A percentile compares a stretch with the other conserved stretches of the same genome.
These are phyloP conservation scores for Physcomitrium patens DNA, from an alignment of 225 moss, liverwort and hornwort species.

Conservation along the genomic window DNA sequence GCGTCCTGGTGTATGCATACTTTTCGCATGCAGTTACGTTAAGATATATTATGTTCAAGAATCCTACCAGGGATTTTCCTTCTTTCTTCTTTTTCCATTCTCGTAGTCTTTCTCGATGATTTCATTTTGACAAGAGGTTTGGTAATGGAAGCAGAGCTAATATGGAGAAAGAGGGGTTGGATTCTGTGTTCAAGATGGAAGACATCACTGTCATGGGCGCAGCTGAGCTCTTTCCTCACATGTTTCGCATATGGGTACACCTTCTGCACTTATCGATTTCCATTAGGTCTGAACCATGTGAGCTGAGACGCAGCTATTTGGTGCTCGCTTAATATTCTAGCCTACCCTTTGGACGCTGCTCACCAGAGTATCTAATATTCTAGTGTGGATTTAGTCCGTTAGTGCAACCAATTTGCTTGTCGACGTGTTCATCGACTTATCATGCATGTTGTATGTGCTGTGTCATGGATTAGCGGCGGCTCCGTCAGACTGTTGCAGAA, in stretches of 20 bases:
- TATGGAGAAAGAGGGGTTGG: constrained; percentile 84
- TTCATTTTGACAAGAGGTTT: constrained; percentile 13
- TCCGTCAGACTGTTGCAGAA: constrained; percentile 78
- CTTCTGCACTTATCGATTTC: constrained; percentile 10
- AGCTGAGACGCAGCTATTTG: neutral
- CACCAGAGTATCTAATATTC: neutral
- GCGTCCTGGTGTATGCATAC: neutral
- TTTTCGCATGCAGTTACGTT: neutral
- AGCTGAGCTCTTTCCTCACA: constrained; percentile 88
- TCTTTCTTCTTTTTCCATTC: too few species aligned
- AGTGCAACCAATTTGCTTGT: neutral
- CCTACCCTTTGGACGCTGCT: neutral
- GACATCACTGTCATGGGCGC: constrained; percentile 93
- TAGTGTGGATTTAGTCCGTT: neutral
- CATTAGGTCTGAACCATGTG: neutral
- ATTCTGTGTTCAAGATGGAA: constrained; percentile 84
- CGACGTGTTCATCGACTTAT: constrained; percentile 12
- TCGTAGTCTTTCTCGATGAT: neutral
- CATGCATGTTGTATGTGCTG: constrained; percentile 10
- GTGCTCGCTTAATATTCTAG: neutral
- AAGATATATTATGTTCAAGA: neutral
- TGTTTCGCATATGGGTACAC: constrained; percentile 77
- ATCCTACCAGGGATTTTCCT: neutral
- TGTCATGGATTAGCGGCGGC: constrained; percentile 60
- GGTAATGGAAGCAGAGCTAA: constrained; percentile 52